Evolutionary conservation across 441 rosid species (phyloP).

Genomic region (Brassica hybrid): DNA sequence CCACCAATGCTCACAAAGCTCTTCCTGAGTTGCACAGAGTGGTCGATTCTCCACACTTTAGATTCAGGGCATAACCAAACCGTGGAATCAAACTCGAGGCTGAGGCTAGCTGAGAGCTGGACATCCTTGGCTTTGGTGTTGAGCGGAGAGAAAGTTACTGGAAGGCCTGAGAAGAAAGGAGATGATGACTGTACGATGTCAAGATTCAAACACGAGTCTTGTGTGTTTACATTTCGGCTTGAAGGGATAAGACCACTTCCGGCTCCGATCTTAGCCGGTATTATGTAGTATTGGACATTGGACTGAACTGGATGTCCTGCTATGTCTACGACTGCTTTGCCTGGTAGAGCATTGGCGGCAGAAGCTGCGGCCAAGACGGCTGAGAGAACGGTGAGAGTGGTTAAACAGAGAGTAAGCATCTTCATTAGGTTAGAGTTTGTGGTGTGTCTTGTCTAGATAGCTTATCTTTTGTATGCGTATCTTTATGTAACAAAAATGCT

Average conservation of each 20-base stretch:
- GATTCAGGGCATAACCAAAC: conserved; percentile 37
- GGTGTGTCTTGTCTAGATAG: conserved; percentile 16
- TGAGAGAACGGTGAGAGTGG: conserved; percentile 18
- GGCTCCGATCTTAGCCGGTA: conserved; percentile 40
- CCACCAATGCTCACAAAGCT: conserved; percentile 36
- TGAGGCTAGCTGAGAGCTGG: conserved; percentile 31
- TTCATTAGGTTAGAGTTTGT: conserved; percentile 14
- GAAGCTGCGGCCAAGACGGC: conserved; percentile 24
- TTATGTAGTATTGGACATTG: conserved; percentile 34
- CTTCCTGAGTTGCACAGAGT: conserved; percentile 26
- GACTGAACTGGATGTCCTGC: conserved; percentile 26
- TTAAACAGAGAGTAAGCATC: conserved; percentile 29
- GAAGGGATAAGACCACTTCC: conserved; percentile 41
- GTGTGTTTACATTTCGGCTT: conserved; percentile 19
- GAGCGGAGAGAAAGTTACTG: conserved; percentile 27
- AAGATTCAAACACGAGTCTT: conserved; percentile 34
- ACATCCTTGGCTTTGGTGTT: conserved; percentile 21
- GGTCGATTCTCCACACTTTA: conserved; percentile 34
- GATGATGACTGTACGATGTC: conserved; percentile 35
- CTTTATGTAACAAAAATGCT: conserved; percentile 23
- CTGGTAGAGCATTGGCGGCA: background rate
- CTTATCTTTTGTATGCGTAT: conserved; percentile 9
- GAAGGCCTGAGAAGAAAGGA: conserved; percentile 36
- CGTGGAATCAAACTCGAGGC: conserved; percentile 28
- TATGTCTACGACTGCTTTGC: conserved; percentile 27